Evolutionary conservation across 495 filamentous ascomycete species (phyloP).

Genomic region (Oleoguttula mirabilis): DNA sequence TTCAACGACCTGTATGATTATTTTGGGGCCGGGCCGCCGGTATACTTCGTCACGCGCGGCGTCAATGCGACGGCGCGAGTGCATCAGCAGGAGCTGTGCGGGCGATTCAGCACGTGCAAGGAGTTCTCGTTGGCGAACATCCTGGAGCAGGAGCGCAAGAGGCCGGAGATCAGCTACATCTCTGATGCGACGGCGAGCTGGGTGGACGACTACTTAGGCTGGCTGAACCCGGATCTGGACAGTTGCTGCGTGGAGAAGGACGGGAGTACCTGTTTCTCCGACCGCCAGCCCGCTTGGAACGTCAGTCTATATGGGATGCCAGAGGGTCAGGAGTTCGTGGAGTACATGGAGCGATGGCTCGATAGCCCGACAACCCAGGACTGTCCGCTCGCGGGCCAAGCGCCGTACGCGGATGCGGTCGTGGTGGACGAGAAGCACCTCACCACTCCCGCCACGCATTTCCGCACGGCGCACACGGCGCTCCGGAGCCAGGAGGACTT

Average conservation of each 20-base stretch:
- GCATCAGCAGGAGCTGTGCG: constrained; percentile 76
- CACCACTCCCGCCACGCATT: constrained; percentile 71
- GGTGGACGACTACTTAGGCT: constrained; percentile 92
- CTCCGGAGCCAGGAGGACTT: constrained; percentile 85
- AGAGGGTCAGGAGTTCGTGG: constrained; percentile 74
- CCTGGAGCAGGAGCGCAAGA: constrained; percentile 83
- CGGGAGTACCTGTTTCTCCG: constrained; percentile 60
- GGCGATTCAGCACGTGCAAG: constrained; percentile 80
- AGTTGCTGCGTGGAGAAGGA: constrained; percentile 58
- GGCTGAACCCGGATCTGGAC: constrained; percentile 78
- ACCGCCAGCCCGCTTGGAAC: constrained; percentile 70
- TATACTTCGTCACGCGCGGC: constrained; percentile 84
- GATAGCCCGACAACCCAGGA: constrained; percentile 63
- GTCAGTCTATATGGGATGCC: constrained; percentile 83
- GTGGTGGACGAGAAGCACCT: constrained; percentile 55
- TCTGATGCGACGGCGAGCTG: constrained; percentile 87
- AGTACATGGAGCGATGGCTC: constrained; percentile 75
- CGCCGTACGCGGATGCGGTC: constrained; percentile 74
- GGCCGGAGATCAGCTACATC: constrained; percentile 80
- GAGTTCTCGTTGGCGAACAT: constrained; percentile 73
- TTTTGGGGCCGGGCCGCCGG: constrained; percentile 80
- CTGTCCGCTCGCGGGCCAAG: constrained; percentile 78
- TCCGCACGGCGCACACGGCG: constrained; percentile 78
- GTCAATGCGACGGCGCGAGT: constrained; percentile 62
- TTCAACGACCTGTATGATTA: constrained; percentile 93